Evolutionary conservation across 2,329 filamentous ascomycete genomes (phyloP), one percentile per base, ranked within the genome.

Genomic region (Ceratocystis diversiconidia): DNA sequence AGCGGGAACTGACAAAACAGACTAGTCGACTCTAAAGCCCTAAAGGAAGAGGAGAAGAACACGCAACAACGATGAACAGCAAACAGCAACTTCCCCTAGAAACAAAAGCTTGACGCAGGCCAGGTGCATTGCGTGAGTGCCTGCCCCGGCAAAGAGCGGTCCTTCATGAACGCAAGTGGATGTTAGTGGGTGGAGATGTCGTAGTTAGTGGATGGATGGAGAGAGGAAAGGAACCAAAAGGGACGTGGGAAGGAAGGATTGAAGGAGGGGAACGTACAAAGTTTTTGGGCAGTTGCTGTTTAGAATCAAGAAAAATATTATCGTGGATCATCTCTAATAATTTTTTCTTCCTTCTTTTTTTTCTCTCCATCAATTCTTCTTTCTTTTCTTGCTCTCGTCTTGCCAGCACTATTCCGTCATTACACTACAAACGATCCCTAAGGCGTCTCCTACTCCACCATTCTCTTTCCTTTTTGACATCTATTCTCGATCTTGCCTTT

Each of bases 211-310:
- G 28, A 25, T 57, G 52, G 22, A 25, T 57, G 36, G 10, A n/a
- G 5, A 52, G 22, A 52, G 52, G 25, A 28, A 57, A 57, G 52
- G 25, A 57, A 17, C 52, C 52, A 28, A 30, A n/a, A 32, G 10
- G 52, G 52, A 32, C 28, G 52, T 57, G 25, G 52, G 52, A 30
- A 57, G 52, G 52, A 57, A 57, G 52, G 52, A 57, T 57, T 57
- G 52, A 32, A 57, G 52, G 52, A 57, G 52, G 52, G 48, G 48
- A 28, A 57, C 52, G 10, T 57, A 57, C 52, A 57, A 30, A 57
- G 22, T 57, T 57, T 57, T 57, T 57, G 52, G 12, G 52, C 5
- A 57, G 52, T 57, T 57, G 52, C 52, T 57, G 25, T 32, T 57
- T 57, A 30, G 22, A 57, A 8, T 19, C 52, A 17, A 57, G 48